phyloP scores from a whole-genome alignment of 2,329 filamentous ascomycete genomes.

The Fusarium cyanostomum region DNA sequence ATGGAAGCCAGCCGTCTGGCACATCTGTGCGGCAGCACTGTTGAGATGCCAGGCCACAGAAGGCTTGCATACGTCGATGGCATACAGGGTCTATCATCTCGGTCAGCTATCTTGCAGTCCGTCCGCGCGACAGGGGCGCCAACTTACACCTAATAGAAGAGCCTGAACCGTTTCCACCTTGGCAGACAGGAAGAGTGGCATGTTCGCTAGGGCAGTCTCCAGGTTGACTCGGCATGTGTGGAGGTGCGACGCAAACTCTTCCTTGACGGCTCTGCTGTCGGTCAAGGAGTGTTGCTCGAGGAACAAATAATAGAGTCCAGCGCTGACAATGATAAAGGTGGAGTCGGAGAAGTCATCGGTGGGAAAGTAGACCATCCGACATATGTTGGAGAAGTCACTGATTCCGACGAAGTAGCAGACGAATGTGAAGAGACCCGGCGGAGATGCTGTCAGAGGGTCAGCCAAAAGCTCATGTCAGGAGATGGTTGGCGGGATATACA shows the following conservation, averaged over 20 bases:
- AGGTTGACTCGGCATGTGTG: constrained; percentile 58
- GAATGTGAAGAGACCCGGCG: constrained; percentile 60
- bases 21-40: constrained; percentile 66
- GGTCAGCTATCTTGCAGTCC: constrained; percentile 1
- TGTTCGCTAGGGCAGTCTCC: constrained; percentile 59
- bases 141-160: constrained; percentile 64
- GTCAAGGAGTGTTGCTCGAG: constrained; percentile 55
- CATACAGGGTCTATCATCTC: constrained; percentile 62
- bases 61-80: constrained; percentile 69
- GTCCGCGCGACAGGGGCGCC: background rate
- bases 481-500: constrained; percentile 41
- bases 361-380: constrained; percentile 60
- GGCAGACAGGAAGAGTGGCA: constrained; percentile 66
- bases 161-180: constrained; percentile 65
- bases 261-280: constrained; percentile 43
- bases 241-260: constrained; percentile 52
- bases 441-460: constrained; percentile 38
- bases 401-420: constrained; percentile 60
- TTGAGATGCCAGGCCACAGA: constrained; percentile 72
- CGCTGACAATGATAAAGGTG: constrained; percentile 61
- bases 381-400: constrained; percentile 60
- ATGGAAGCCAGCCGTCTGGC: constrained; percentile 71
- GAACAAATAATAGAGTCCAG: constrained; percentile 60
- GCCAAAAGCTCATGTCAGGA: background rate
- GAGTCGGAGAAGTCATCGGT: constrained; percentile 61